Evolutionary conservation across 2,329 filamentous ascomycete genomes (phyloP).

Genomic region (Arachnopeziza araneosa): DNA sequence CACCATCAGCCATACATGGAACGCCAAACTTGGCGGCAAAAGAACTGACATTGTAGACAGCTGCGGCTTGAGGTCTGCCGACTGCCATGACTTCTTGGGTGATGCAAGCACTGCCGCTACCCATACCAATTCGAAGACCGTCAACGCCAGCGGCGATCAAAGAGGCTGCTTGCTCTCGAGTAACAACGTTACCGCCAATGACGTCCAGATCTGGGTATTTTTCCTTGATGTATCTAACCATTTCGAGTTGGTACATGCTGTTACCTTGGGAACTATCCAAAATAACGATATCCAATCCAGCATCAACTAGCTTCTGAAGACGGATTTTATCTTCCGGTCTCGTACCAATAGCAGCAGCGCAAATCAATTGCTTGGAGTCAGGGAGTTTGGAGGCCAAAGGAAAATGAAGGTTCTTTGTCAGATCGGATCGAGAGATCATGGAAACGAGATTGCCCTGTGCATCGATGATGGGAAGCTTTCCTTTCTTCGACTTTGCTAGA

Average conservation of each 20-base stretch:
- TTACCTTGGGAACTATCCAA: slow-evolving; percentile 97
- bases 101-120: slow-evolving; percentile 95
- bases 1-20: slow-evolving; percentile 95
- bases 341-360: slow-evolving; percentile 91
- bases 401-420: slow-evolving; percentile 98
- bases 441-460: slow-evolving; percentile 79
- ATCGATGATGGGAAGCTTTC: slow-evolving; percentile 92
- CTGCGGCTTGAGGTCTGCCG: slow-evolving; percentile 88
- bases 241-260: slow-evolving; percentile 97
- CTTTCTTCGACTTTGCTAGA: slow-evolving; percentile 93
- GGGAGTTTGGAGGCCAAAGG: slow-evolving; percentile 93
- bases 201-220: slow-evolving; percentile 84
- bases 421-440: slow-evolving; percentile 86
- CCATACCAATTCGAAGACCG: slow-evolving; percentile 97
- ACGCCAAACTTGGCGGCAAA: slow-evolving; percentile 94
- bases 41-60: slow-evolving; percentile 81
- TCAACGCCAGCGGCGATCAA: slow-evolving; percentile 93
- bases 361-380: slow-evolving; percentile 95
- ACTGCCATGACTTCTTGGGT: slow-evolving; percentile 99
- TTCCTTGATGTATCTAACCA: slow-evolving; percentile 94
- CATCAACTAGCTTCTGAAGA: slow-evolving; percentile 82
- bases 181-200: slow-evolving; percentile 98
- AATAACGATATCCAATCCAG: slow-evolving; percentile 90
- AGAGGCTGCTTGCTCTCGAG: slow-evolving; percentile 86
- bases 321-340: slow-evolving; percentile 87